Percentiles rank a stretch among this genome's conserved stretches.
These are phyloP conservation scores for Microbotryomycetes sp. DNA, from an alignment of 1,284 basidiomycete genomes.

Conservation along the genomic window DNA sequence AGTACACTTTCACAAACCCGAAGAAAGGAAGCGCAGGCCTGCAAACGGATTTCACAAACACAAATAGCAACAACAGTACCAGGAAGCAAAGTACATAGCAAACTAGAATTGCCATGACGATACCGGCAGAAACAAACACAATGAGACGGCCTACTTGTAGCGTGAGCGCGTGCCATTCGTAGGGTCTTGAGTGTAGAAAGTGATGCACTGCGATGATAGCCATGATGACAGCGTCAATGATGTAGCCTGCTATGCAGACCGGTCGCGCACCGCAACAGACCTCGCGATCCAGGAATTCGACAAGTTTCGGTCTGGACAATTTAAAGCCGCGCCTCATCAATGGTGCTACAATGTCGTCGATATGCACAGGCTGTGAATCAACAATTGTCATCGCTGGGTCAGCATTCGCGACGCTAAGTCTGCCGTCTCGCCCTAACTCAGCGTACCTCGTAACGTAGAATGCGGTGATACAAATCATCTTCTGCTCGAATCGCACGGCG, in stretches of 20 bases:
- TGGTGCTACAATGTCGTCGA: constrained; percentile 52
- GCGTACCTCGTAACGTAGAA: constrained; percentile 59
- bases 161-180: constrained; percentile 19
- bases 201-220: constrained; percentile 17
- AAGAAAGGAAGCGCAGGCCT: too few relatives aligned
- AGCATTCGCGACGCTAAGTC: background rate
- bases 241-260: background rate
- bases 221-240: background rate
- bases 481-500: constrained; percentile 42
- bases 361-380: constrained; percentile 52
- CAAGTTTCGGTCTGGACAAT: constrained; percentile 47
- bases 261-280: constrained; percentile 39
- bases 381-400: background rate
- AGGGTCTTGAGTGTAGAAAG: constrained; percentile 27
- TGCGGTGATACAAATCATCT: constrained; percentile 49
- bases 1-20: too few relatives aligned
- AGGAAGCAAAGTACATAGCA: too few relatives aligned
- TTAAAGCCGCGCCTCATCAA: constrained; percentile 41
- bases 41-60: too few relatives aligned
- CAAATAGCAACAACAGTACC: too few relatives aligned
- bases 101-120: too few relatives aligned
- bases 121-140: too few relatives aligned
- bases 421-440: too few relatives aligned
- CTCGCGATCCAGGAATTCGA: constrained; percentile 55
- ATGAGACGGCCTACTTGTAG: too few relatives aligned